Percentiles rank a stretch among this genome's conserved stretches.
Conservation (phyloP, 2,329 filamentous ascomycete genomes). For the Shiraia sp. region DNA sequence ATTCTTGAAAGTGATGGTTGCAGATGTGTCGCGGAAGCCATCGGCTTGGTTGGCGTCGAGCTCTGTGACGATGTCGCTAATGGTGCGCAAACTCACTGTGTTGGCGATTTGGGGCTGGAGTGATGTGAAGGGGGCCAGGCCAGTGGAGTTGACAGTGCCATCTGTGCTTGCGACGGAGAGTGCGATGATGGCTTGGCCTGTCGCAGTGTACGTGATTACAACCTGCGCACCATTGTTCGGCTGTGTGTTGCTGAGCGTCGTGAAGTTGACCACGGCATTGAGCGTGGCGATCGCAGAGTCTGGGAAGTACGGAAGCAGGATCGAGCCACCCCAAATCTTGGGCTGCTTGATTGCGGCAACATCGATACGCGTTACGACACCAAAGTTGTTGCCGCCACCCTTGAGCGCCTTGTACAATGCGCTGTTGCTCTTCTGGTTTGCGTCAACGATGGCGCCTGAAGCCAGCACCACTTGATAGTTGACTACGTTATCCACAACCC, state of each 20-base stretch:
- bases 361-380: conserved; percentile 27
- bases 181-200: too few species aligned
- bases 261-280: too few species aligned
- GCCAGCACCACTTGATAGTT: conserved; percentile 49
- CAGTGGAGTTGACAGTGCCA: too few species aligned
- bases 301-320: conserved; percentile 3
- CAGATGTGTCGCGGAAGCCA: too few species aligned
- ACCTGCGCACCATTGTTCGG: not conserved
- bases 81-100: too few species aligned
- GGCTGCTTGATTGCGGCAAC: not conserved
- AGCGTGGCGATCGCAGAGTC: conserved; percentile 2
- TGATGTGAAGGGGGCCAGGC: too few species aligned
- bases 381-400: conserved; percentile 38
- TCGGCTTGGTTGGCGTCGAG: too few species aligned
- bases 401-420: conserved; percentile 48
- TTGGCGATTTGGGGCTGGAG: too few species aligned
- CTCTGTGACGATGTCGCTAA: too few species aligned
- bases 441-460: conserved; percentile 46
- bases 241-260: too few species aligned
- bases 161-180: too few species aligned
- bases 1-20: too few species aligned
- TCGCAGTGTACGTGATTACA: not conserved
- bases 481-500: conserved; percentile 6
- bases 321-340: conserved; percentile 26
- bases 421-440: conserved; percentile 37